Base-by-base conservation (phyloP, 2,329 filamentous ascomycete genomes). In the Penicillium glabrum region DNA sequence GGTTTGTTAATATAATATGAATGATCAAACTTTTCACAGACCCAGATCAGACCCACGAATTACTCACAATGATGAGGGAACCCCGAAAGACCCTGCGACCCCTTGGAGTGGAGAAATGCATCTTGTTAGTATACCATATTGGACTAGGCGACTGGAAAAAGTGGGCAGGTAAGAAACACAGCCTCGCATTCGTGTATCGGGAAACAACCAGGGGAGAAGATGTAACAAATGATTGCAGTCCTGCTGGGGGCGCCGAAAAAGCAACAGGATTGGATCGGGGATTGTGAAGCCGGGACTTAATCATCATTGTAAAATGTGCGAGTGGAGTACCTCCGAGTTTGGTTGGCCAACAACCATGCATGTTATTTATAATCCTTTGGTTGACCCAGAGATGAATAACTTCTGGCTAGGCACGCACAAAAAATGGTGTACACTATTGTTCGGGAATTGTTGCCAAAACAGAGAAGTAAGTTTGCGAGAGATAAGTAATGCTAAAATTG, bases 181-280 rank as follows among this genome's bases (percentile, higher is more conserved):
- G 37, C 21, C 39, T 44, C 37, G 33, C 19, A 21, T 41, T 41
- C 19, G 26, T n/a, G 19, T 33, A 31, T 19, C 19, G 13, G 23
- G 9, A n/a, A 39, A 31, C 13, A 14, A 24, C 13, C 9, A 46
- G 11, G 10, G 11, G 13, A 14, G 14, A 37, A 6, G 21, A 46
- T 45, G 50, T 24, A 46, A 52, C 29, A 44, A 52, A 11, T 39
- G 35, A 53, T 9, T 43, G 45, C 24, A 54, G n/a, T 26, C 14
- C 23, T 43, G 21, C 37, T 44, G 46, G 16, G 45, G 35, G 13
- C 26, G 8, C 29, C 41, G 47, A 5, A 41, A 50, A 50, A 50
- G 47, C 26, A 53, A 41, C 21, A n/a, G 47, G 46, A 57, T 58
- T 59, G 56, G 59, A 39, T 54, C 53, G 56, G 47, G 57, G 37